These are phyloP conservation scores for Suillus subalutaceus DNA, from an alignment of 768 basidiomycete species.

Conservation along the genomic window DNA sequence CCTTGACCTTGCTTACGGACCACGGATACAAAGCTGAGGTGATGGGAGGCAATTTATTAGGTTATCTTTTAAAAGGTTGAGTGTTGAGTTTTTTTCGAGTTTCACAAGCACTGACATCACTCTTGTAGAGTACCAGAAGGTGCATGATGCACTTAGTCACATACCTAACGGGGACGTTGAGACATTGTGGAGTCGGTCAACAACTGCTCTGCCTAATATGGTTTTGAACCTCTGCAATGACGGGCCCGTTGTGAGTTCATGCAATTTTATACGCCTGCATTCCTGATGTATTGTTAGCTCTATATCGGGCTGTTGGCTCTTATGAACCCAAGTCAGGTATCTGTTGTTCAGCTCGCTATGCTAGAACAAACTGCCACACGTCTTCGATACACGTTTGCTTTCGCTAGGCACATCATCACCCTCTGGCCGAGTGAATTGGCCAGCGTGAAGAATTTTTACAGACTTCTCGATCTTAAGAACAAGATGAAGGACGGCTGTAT, in stretches of 20 bases:
- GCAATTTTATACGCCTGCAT: not conserved
- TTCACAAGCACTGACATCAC: not conserved
- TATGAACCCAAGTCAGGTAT: constrained; percentile 26
- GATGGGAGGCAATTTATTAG: constrained; percentile 22
- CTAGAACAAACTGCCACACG: constrained; percentile 28
- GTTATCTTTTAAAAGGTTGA: constrained; percentile 20
- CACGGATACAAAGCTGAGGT: constrained; percentile 24
- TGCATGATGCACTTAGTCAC: constrained; percentile 22
- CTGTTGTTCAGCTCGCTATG: constrained; percentile 34
- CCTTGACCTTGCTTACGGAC: constrained; percentile 17
- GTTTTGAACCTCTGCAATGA: constrained; percentile 19
- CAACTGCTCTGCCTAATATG: constrained; percentile 12
- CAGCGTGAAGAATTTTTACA: constrained; percentile 28
- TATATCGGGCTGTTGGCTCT: constrained; percentile 34
- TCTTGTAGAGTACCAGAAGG: constrained; percentile 25
- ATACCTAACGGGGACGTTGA: constrained; percentile 19
- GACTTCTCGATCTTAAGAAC: constrained; percentile 21
- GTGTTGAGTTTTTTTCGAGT: not conserved
- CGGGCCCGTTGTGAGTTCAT: constrained; percentile 18
- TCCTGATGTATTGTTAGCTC: constrained; percentile 18
- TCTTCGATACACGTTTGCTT: constrained; percentile 26
- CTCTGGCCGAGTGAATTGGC: constrained; percentile 21
- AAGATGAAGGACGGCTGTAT: constrained; percentile 29
- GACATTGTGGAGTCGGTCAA: constrained; percentile 12
- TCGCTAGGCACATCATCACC: not conserved